Evolutionary conservation across 1,284 basidiomycete species (phyloP).

Genomic region (Ustilago tritici): DNA sequence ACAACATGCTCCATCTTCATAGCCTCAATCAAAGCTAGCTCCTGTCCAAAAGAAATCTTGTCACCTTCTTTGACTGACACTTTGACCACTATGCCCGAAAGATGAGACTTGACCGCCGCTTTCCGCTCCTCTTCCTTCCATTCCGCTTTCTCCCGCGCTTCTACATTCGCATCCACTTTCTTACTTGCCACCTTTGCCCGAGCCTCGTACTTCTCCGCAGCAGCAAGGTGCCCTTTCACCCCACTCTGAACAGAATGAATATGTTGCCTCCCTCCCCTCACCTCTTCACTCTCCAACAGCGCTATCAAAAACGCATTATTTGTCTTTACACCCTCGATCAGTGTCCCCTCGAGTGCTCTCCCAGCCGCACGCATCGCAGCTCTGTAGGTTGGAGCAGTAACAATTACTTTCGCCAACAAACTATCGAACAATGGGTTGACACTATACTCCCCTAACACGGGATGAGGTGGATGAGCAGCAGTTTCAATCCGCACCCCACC

Average conservation of each 20-base stretch:
- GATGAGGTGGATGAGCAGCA: slow-evolving; percentile 44
- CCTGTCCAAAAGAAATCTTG: slow-evolving; percentile 72
- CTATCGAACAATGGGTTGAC: slow-evolving; percentile 53
- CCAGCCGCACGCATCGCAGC: slow-evolving; percentile 19
- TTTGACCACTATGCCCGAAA: slow-evolving; percentile 34
- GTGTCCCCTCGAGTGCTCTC: slow-evolving; percentile 23
- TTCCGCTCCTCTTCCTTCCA: slow-evolving; percentile 11
- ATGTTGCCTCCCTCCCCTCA: slow-evolving; percentile 18
- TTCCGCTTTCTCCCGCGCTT: background rate
- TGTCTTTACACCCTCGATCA: slow-evolving; percentile 35
- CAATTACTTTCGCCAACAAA: slow-evolving; percentile 56
- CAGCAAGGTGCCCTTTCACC: slow-evolving; percentile 4
- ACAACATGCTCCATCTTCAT: slow-evolving; percentile 77
- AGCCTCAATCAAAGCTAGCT: slow-evolving; percentile 76
- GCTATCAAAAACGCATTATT: slow-evolving; percentile 39
- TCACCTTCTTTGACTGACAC: slow-evolving; percentile 58
- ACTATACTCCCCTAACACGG: slow-evolving; percentile 14
- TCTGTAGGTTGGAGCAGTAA: slow-evolving; percentile 35
- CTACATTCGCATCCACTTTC: background rate
- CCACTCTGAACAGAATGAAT: slow-evolving; percentile 34
- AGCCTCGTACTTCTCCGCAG: slow-evolving; percentile 7
- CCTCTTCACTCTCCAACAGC: slow-evolving; percentile 26
- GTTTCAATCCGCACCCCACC: slow-evolving; percentile 51
- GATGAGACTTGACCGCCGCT: slow-evolving; percentile 22
- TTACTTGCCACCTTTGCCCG: background rate